Evolutionary conservation across 2,329 filamentous ascomycete species (phyloP).

Genomic region (Graphilbum fragrans): DNA sequence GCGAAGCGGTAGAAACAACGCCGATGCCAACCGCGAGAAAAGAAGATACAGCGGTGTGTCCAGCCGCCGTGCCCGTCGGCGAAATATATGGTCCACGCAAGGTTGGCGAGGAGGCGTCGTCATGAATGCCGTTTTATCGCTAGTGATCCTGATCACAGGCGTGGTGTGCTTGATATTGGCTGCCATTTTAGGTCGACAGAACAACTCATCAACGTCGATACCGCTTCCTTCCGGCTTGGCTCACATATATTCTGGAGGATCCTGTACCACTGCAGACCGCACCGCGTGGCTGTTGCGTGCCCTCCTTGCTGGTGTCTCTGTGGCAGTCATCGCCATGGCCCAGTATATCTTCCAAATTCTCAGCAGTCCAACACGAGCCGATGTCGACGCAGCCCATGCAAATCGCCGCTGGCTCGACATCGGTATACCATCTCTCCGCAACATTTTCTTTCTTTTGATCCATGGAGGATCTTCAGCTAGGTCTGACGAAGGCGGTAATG

Average conservation of each 20-base stretch:
- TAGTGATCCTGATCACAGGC: constrained; percentile 23
- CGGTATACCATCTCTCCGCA: constrained; percentile 39
- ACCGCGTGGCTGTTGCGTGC: constrained; percentile 30
- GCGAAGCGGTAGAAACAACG: neutral
- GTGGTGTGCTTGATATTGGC: constrained; percentile 23
- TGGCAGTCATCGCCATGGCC: constrained; percentile 32
- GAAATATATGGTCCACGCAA: constrained; percentile 12
- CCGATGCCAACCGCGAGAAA: neutral
- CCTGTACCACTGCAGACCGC: constrained; percentile 21
- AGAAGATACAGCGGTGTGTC: neutral
- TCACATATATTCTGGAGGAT: constrained; percentile 21
- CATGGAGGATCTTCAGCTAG: constrained; percentile 14
- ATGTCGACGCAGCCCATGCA: constrained; percentile 33
- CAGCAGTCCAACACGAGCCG: constrained; percentile 36
- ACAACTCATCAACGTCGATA: constrained; percentile 10
- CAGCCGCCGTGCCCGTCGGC: neutral
- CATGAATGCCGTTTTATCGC: constrained; percentile 28
- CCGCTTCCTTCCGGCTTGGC: constrained; percentile 11
- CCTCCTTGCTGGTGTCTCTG: constrained; percentile 28
- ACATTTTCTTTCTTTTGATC: constrained; percentile 30
- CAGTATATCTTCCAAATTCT: constrained; percentile 45
- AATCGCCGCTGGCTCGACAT: constrained; percentile 38
- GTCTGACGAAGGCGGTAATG: neutral
- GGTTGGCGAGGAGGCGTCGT: constrained; percentile 37
- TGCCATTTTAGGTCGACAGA: constrained; percentile 12